Conservation (phyloP, 257 asterid species). For the Ballota nigra region DNA sequence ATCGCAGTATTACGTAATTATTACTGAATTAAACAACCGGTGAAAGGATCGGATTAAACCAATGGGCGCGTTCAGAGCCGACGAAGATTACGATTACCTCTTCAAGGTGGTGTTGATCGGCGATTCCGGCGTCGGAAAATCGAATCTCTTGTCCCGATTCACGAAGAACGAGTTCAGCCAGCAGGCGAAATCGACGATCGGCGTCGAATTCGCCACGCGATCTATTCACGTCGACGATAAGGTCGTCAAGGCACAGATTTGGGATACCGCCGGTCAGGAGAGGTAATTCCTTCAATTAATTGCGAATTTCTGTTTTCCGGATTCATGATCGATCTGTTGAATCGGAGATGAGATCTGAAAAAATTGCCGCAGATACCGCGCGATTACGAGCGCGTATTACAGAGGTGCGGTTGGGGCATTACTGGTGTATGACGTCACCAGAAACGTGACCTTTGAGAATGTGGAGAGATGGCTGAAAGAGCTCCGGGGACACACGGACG, state of each 20-base stretch:
- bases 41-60: background rate
- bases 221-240: slow-evolving; percentile 72
- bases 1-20: background rate
- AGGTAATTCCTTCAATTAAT: slow-evolving; percentile 32
- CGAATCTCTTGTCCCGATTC: slow-evolving; percentile 70
- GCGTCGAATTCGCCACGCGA: slow-evolving; percentile 84
- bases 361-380: slow-evolving; percentile 60
- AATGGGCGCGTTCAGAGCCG: slow-evolving; percentile 74
- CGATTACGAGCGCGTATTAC: slow-evolving; percentile 84
- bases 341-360: too few relatives aligned
- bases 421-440: slow-evolving; percentile 74
- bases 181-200: slow-evolving; percentile 78
- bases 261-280: slow-evolving; percentile 94
- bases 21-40: background rate
- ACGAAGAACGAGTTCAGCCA: slow-evolving; percentile 78
- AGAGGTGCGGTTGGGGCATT: slow-evolving; percentile 86
- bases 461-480: slow-evolving; percentile 82
- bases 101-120: slow-evolving; percentile 83
- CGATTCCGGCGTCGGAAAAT: slow-evolving; percentile 86
- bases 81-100: slow-evolving; percentile 82
- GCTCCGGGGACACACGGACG: slow-evolving; percentile 83
- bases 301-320: background rate
- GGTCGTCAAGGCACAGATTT: slow-evolving; percentile 81
- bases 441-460: slow-evolving; percentile 70
- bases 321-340: background rate